Conservation (phyloP, 2,329 filamentous ascomycete genomes). For the Tolypocladium endophyticum region DNA sequence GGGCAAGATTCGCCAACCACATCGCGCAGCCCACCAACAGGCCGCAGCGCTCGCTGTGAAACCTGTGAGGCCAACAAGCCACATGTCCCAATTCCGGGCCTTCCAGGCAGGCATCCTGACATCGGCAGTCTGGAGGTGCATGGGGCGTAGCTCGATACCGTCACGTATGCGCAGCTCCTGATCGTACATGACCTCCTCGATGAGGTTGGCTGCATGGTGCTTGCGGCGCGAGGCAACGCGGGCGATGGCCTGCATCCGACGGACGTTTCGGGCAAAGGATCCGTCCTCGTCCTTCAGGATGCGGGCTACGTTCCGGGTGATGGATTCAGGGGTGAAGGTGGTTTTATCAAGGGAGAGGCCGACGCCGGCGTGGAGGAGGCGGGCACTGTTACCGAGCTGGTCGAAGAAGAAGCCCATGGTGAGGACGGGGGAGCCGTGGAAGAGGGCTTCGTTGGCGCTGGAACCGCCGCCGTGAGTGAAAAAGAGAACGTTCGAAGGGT, state of each 20-base stretch:
- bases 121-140: constrained; percentile 33
- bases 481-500: constrained; percentile 21
- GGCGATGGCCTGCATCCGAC: constrained; percentile 27
- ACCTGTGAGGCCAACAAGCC: not conserved
- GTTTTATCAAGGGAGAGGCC: constrained; percentile 25
- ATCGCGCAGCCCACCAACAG: not conserved
- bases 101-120: constrained; percentile 27
- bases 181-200: constrained; percentile 31
- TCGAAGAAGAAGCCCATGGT: constrained; percentile 29
- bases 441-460: constrained; percentile 29
- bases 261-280: constrained; percentile 18
- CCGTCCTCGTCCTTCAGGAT: constrained; percentile 19
- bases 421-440: constrained; percentile 26
- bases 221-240: constrained; percentile 23
- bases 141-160: constrained; percentile 5
- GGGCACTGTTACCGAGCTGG: constrained; percentile 26
- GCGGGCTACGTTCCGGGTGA: not conserved
- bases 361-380: constrained; percentile 23
- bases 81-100: constrained; percentile 28
- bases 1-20: not conserved
- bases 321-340: constrained; percentile 15
- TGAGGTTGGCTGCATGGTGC: constrained; percentile 25
- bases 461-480: constrained; percentile 30
- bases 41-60: not conserved
- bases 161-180: constrained; percentile 14